Conservation (phyloP, 371 early-diverging fungal genomes). For the Choanephora cucurbitarum region DNA sequence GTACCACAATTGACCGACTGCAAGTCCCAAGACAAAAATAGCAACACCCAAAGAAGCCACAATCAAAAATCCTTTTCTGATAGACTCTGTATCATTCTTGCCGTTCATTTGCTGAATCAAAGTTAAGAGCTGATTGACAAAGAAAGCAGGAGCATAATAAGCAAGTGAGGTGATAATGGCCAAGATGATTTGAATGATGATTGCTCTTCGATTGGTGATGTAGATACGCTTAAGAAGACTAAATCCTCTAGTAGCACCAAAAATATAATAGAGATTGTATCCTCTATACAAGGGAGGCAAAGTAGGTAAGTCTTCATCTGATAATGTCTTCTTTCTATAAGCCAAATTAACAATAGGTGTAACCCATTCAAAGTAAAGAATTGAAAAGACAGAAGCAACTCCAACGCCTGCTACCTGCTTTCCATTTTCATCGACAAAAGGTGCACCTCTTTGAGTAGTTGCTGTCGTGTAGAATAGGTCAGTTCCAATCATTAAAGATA, state of each 20-base stretch:
- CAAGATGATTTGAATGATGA: slow-evolving; percentile 28
- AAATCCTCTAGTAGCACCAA: slow-evolving; percentile 29
- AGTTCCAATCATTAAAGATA: slow-evolving; percentile 20
- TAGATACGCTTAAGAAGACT: slow-evolving; percentile 32
- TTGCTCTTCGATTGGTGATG: slow-evolving; percentile 25
- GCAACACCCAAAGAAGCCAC: slow-evolving; percentile 45
- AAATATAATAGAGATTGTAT: slow-evolving; percentile 33
- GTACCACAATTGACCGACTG: slow-evolving; percentile 54
- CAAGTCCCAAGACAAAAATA: slow-evolving; percentile 40
- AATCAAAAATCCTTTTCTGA: slow-evolving; percentile 39
- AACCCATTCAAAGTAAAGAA: slow-evolving; percentile 30
- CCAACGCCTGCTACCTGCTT: slow-evolving; percentile 21
- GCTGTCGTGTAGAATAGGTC: slow-evolving; percentile 37
- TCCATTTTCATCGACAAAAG: slow-evolving; percentile 39
- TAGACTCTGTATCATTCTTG: slow-evolving; percentile 9
- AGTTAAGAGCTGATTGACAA: slow-evolving; percentile 37
- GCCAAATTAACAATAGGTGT: slow-evolving; percentile 34
- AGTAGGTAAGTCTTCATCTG: slow-evolving; percentile 38
- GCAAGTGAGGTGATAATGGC: slow-evolving; percentile 27
- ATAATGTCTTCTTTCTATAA: slow-evolving; percentile 30
- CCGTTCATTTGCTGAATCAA: slow-evolving; percentile 36
- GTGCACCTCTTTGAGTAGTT: slow-evolving; percentile 32
- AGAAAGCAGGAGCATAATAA: slow-evolving; percentile 44
- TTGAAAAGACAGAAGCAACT: slow-evolving; percentile 31
- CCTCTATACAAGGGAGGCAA: slow-evolving; percentile 39